Base-by-base conservation (phyloP, 257 asterid species). In the Gentiana macrophylla region DNA sequence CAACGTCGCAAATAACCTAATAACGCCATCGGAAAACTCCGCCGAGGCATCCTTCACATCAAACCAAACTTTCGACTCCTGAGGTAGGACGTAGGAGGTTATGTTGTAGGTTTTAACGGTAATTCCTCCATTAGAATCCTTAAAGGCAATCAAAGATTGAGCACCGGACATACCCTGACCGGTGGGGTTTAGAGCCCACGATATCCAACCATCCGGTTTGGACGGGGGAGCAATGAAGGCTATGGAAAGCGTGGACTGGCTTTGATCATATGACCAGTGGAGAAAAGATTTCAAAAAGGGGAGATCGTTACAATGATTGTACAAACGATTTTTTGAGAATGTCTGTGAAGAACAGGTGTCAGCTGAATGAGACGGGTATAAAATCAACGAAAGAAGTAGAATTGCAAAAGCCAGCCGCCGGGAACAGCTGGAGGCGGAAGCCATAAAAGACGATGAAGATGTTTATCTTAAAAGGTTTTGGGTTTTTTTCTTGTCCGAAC, bases 151-250 rank as follows among this genome's bases (percentile, higher is more conserved):
- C 37, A 82, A 61, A 1, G 94, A 35, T 37, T 82, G 88, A 38
- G 97, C 36, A 0, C 96, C 94, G 1, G 52, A 2, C 97, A 90
- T 86, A 34, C 80, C 84, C 2, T 72, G 33, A 3, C 13, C 61
- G 49, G 59, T 72, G 1, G 94, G 94, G 72, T 86, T 90, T 2
- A 90, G 64, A 37, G 79, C 95, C 94, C 93, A 90, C 0, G 94
- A 78, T 12, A 82, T 53, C 96, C 94, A 90, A 15, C 95, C 95
- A 38, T 62, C 65, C 47, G 86, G 63, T 35, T 60, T 62, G 6
- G 81, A 69, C 8, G 91, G 90, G 10, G 83, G 70, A 1, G 92
- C 97, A 32, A 72, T 37, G 82, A 83, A 89, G 50, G 86, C 88
- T 49, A 84, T 5, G 52, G 81, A 65, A 56, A 86, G 80, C 1